A percentile compares a stretch with the other conserved stretches of the same genome.
phyloP scores from a whole-genome alignment of 2,329 filamentous ascomycete species.

The Scopulariopsis brevicaulis region DNA sequence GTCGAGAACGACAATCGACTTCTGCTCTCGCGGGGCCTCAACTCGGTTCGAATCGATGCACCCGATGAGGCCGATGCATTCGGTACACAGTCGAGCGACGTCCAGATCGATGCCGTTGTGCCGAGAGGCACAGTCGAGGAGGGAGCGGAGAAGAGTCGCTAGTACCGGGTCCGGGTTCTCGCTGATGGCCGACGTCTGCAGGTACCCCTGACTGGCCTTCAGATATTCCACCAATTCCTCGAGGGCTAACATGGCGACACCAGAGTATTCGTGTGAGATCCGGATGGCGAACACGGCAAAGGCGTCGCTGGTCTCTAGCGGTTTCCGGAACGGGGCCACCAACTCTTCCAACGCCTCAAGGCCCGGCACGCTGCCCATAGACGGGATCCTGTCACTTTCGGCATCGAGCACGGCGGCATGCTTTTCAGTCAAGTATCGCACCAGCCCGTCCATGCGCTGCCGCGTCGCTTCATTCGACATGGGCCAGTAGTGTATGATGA shows the following conservation, averaged over 20 bases:
- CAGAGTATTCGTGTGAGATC: slow-evolving; percentile 71
- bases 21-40: slow-evolving; percentile 66
- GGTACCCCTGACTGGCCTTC: slow-evolving; percentile 57
- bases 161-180: slow-evolving; percentile 75
- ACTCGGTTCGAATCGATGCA: slow-evolving; percentile 86
- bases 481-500: slow-evolving; percentile 73
- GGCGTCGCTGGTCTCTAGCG: slow-evolving; percentile 39
- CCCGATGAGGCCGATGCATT: slow-evolving; percentile 79
- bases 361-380: slow-evolving; percentile 57
- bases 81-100: slow-evolving; percentile 63
- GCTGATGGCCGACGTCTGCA: slow-evolving; percentile 70
- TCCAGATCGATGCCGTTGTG: slow-evolving; percentile 58
- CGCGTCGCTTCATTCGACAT: slow-evolving; percentile 51
- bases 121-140: slow-evolving; percentile 77
- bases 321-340: slow-evolving; percentile 52
- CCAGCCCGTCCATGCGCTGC: slow-evolving; percentile 45
- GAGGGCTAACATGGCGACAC: slow-evolving; percentile 74
- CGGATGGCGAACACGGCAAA: slow-evolving; percentile 59
- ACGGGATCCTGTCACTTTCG: slow-evolving; percentile 67
- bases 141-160: slow-evolving; percentile 57
- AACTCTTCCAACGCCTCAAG: slow-evolving; percentile 57
- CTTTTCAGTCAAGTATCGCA: slow-evolving; percentile 54
- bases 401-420: slow-evolving; percentile 50
- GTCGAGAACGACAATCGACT: slow-evolving; percentile 73
- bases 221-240: slow-evolving; percentile 68